phyloP scores from a whole-genome alignment of 2,329 filamentous ascomycete species.

The Pseudogymnoascus sp. region DNA sequence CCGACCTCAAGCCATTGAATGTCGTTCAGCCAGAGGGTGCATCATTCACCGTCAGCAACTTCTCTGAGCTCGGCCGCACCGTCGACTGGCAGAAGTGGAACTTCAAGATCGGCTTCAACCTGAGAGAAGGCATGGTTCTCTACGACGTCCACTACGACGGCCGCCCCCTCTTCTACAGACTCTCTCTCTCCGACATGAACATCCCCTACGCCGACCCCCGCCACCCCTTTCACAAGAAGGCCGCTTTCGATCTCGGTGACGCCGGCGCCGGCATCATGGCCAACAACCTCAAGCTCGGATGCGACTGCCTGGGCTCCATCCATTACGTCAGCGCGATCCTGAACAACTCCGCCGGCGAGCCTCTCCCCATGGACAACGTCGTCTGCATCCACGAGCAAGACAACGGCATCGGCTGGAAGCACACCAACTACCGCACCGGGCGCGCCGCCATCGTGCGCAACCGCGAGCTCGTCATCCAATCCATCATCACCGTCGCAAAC shows the following conservation, averaged over 20 bases:
- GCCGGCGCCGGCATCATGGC: conserved; percentile 58
- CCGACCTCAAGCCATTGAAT: conserved; percentile 56
- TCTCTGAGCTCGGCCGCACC: conserved; percentile 44
- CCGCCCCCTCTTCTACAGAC: conserved; percentile 58
- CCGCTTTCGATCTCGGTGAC: conserved; percentile 64
- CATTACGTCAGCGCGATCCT: conserved; percentile 56
- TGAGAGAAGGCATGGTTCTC: conserved; percentile 58
- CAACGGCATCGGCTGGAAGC: conserved; percentile 59
- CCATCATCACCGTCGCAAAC: conserved; percentile 64
- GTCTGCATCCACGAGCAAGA: conserved; percentile 67
- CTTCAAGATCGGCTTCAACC: conserved; percentile 54
- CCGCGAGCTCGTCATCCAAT: conserved; percentile 59
- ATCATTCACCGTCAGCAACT: conserved; percentile 47
- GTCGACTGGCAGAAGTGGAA: conserved; percentile 61
- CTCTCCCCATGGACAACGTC: conserved; percentile 54
- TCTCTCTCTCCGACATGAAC: conserved; percentile 57
- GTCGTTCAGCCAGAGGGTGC: conserved; percentile 58
- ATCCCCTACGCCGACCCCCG: conserved; percentile 57
- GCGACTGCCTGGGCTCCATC: conserved; percentile 63
- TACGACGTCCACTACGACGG: conserved; percentile 58
- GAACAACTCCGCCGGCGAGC: conserved; percentile 51
- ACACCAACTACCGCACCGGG: conserved; percentile 60
- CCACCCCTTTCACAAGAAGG: conserved; percentile 60
- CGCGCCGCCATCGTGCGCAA: conserved; percentile 55
- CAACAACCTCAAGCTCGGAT: conserved; percentile 62